Evolutionary conservation across 768 basidiomycete genomes (phyloP).

Genomic region (Suillus fuscotomentosus): DNA sequence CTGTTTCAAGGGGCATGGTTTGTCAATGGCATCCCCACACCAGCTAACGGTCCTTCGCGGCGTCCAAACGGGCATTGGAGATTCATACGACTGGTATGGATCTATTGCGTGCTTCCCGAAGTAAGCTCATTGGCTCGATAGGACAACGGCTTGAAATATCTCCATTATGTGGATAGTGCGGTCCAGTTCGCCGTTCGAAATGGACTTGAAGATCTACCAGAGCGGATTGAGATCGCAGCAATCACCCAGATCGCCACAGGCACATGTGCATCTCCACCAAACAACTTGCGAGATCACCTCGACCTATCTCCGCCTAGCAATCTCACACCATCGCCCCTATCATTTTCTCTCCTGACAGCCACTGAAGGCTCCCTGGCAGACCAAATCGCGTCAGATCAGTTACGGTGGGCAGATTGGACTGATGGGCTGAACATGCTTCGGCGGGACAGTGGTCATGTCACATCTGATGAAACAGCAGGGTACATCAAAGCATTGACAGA

Average conservation of each 20-base stretch:
- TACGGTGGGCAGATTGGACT: slow-evolving; percentile 91
- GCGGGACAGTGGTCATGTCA: slow-evolving; percentile 77
- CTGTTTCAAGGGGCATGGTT: slow-evolving; percentile 92
- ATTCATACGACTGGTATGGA: slow-evolving; percentile 77
- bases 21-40: slow-evolving; percentile 66
- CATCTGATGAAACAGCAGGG: slow-evolving; percentile 81
- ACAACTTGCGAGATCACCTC: slow-evolving; percentile 57
- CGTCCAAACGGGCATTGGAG: slow-evolving; percentile 73
- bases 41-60: slow-evolving; percentile 41
- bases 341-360: slow-evolving; percentile 73
- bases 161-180: slow-evolving; percentile 84
- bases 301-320: slow-evolving; percentile 55
- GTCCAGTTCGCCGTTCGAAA: slow-evolving; percentile 76
- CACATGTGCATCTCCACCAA: slow-evolving; percentile 68
- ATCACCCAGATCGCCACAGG: slow-evolving; percentile 80
- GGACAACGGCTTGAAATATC: slow-evolving; percentile 76
- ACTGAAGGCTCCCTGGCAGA: slow-evolving; percentile 75
- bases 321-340: slow-evolving; percentile 62
- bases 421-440: slow-evolving; percentile 89
- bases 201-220: slow-evolving; percentile 85
- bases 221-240: slow-evolving; percentile 76
- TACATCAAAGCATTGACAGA: slow-evolving; percentile 88
- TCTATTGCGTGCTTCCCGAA: background rate
- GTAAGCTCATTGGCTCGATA: slow-evolving; percentile 27
- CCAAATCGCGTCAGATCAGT: slow-evolving; percentile 73